Evolutionary conservation across 495 filamentous ascomycete species (phyloP), one percentile per base, ranked within the genome.

Genomic region (Neurospora africana): DNA sequence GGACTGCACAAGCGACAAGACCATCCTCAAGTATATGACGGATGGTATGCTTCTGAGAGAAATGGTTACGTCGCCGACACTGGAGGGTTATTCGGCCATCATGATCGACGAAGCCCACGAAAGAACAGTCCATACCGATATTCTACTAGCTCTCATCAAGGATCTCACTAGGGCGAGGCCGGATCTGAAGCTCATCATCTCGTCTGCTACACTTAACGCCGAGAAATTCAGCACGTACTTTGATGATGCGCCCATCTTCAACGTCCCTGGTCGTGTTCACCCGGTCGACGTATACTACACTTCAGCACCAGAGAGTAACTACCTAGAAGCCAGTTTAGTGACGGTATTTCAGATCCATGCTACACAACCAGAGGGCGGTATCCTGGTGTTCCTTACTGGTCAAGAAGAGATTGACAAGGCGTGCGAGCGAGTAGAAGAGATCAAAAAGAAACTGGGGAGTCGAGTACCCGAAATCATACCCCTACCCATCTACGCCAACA

Each of bases 61-160:
- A 77, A 91, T 98, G 74, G 87, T 98, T 75, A 94, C 93, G 1
- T 94, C 97, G 79, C 95, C 96, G 0, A 91, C 93, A 71, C 82
- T 98, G 13, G 86, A 90, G 13, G 88, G 87, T n/a, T 98, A 98
- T 77, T 91, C 93, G 1, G 92, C 91, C 4, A 78, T 99, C 74
- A 97, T 99, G 91, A 95, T 99, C 17, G 95, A 99, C 77, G 95
- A 99, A 79, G 95, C 96, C 21, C 95, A 99, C 87, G 95, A 99
- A 78, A 86, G 95, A 74, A 97, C 93, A 0, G 86, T 98, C 13
- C 88, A 92, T 53, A 97, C 96, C 2, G 95, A 99, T 80, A 93
- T 99, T 76, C 85, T 98, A 6, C 88, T 97, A 71, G 94, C 92
- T 39, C 85, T 99, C 40, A 87, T 97, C 68, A 98, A 98, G 78